phyloP scores from a whole-genome alignment of 2,329 filamentous ascomycete genomes.

The Didymella segeticola region DNA sequence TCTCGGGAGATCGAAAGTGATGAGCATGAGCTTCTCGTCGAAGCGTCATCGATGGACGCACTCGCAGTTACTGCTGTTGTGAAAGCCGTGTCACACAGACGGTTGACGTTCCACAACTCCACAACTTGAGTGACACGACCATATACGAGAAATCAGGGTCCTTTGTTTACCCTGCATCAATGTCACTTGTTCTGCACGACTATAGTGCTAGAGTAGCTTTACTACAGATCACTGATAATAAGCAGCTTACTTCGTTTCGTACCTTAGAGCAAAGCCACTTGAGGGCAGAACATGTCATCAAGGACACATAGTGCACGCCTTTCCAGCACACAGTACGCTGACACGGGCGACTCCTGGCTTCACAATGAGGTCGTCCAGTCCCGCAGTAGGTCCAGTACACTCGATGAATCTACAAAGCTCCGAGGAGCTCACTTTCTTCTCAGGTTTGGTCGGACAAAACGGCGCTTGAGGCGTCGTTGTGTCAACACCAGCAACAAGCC shows the following conservation, averaged over 20 bases:
- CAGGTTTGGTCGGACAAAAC: background rate
- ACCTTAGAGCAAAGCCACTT: background rate
- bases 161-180: background rate
- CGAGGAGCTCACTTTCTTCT: background rate
- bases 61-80: background rate
- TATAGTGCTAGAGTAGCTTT: background rate
- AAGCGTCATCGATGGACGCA: background rate
- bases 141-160: background rate
- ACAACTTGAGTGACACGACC: background rate
- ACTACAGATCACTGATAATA: background rate
- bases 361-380: background rate
- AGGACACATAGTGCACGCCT: too few species aligned
- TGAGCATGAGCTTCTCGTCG: background rate
- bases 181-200: background rate
- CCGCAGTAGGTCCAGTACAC: background rate
- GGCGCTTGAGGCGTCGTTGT: background rate
- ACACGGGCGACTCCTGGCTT: too few species aligned
- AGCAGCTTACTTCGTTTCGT: background rate
- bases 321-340: too few species aligned
- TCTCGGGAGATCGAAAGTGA: background rate
- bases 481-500: background rate
- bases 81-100: background rate
- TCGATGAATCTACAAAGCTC: background rate
- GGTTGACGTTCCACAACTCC: background rate
- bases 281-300: too few species aligned